A percentile compares a stretch with the other conserved stretches of the same genome.
Evolutionary conservation across 768 basidiomycete species (phyloP).

Genomic region (Tylopilus vinaceipallidus): DNA sequence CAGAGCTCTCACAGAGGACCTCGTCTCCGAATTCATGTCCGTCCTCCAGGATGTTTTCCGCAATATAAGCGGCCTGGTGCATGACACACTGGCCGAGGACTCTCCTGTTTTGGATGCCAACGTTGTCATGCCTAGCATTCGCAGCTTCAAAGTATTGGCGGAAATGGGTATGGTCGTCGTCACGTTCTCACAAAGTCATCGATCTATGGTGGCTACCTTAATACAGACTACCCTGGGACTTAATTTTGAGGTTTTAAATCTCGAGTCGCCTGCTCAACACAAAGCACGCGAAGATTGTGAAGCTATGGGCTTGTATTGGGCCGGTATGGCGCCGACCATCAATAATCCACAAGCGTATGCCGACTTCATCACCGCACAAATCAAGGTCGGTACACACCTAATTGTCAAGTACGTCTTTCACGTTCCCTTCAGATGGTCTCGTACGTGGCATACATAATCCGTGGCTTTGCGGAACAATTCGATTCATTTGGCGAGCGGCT

Average conservation of each 20-base stretch:
- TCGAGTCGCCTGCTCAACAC: slow-evolving; percentile 81
- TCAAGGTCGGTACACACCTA: slow-evolving; percentile 58
- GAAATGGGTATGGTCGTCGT: slow-evolving; percentile 94
- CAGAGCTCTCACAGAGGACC: slow-evolving; percentile 67
- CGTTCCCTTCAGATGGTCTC: slow-evolving; percentile 68
- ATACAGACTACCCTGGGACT: slow-evolving; percentile 70
- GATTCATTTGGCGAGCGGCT: slow-evolving; percentile 79
- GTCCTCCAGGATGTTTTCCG: slow-evolving; percentile 77
- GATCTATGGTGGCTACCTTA: slow-evolving; percentile 57
- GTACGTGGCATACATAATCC: slow-evolving; percentile 86
- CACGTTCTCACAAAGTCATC: slow-evolving; percentile 82
- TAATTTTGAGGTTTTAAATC: slow-evolving; percentile 74
- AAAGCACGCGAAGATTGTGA: slow-evolving; percentile 75
- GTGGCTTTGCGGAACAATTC: slow-evolving; percentile 61
- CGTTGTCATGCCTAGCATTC: slow-evolving; percentile 62
- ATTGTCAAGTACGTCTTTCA: slow-evolving; percentile 1
- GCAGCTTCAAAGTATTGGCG: slow-evolving; percentile 90
- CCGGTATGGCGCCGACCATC: slow-evolving; percentile 77
- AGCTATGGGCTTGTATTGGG: slow-evolving; percentile 79
- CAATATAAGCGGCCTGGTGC: slow-evolving; percentile 70
- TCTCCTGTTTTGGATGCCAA: slow-evolving; percentile 56
- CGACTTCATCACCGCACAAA: slow-evolving; percentile 85
- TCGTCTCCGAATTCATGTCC: slow-evolving; percentile 74
- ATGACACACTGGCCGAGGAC: slow-evolving; percentile 70
- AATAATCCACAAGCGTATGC: slow-evolving; percentile 70